These are phyloP conservation scores for Helotiales sp. DNA, from an alignment of 2,329 filamentous ascomycete genomes.

Conservation along the genomic window DNA sequence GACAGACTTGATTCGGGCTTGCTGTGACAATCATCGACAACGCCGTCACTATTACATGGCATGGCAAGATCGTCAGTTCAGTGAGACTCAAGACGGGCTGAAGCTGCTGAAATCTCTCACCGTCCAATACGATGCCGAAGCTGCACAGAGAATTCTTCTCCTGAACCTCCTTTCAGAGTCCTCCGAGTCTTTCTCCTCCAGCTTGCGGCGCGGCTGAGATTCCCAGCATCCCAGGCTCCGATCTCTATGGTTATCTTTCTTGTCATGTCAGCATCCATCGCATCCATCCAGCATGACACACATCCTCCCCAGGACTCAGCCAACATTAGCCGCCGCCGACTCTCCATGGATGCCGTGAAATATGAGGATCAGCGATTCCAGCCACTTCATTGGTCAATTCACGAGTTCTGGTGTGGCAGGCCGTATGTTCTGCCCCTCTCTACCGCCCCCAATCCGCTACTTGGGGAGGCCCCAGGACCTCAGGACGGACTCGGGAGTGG, in stretches of 20 bases:
- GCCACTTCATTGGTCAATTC: constrained; percentile 18
- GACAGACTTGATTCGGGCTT: neutral
- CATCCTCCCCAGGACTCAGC: constrained; percentile 3
- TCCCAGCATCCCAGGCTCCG: neutral
- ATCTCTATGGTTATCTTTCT: neutral
- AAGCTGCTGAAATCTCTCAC: neutral
- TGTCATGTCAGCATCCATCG: neutral
- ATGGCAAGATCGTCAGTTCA: neutral
- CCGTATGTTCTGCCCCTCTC: neutral
- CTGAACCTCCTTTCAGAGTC: neutral
- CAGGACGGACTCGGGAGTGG: constrained; percentile 2
- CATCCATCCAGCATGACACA: neutral
- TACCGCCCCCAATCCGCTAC: constrained; percentile 2
- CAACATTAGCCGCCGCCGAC: constrained; percentile 10
- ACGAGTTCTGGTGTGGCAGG: constrained; percentile 15
- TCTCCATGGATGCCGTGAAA: neutral
- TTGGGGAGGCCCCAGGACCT: neutral
- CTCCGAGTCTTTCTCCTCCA: neutral
- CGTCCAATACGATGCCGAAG: neutral
- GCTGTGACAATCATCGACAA: neutral
- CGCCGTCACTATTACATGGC: neutral
- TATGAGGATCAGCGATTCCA: neutral
- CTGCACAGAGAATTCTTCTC: neutral
- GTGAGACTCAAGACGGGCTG: neutral
- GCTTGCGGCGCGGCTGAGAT: constrained; percentile 5